Percentiles rank a stretch among this genome's conserved stretches.
Conservation (phyloP, 345 rosid genomes). For the Sapria himalayana region DNA sequence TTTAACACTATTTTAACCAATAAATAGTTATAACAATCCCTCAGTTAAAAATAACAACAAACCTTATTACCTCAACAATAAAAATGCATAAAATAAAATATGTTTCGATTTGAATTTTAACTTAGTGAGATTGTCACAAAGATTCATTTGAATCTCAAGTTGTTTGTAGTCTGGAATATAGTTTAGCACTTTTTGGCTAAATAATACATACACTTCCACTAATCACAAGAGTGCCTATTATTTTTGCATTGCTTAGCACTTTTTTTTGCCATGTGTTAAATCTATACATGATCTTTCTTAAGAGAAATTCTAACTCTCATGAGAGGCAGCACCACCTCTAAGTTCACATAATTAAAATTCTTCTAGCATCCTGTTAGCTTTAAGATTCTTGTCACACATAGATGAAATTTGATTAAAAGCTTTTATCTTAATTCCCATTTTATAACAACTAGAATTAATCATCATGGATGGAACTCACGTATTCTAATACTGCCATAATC, state of each 20-base stretch:
- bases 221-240: too few relatives aligned
- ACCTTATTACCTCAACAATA: too few relatives aligned
- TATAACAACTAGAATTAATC: neutral
- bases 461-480: neutral
- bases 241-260: neutral
- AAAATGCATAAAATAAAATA: too few relatives aligned
- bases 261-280: neutral
- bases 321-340: neutral
- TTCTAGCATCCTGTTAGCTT: neutral
- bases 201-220: neutral
- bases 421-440: neutral
- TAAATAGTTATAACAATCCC: too few relatives aligned
- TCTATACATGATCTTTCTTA: neutral
- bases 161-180: neutral
- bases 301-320: neutral
- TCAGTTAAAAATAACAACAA: too few relatives aligned
- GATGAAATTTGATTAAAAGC: neutral
- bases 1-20: too few relatives aligned
- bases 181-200: neutral
- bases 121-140: neutral
- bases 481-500: neutral
- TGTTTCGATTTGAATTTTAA: constrained; percentile 1
- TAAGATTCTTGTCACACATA: neutral
- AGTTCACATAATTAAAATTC: neutral
- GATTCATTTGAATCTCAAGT: too few relatives aligned